Evolutionary conservation across 75 land plant genomes (phyloP).

Genomic region (Pinus taeda): DNA sequence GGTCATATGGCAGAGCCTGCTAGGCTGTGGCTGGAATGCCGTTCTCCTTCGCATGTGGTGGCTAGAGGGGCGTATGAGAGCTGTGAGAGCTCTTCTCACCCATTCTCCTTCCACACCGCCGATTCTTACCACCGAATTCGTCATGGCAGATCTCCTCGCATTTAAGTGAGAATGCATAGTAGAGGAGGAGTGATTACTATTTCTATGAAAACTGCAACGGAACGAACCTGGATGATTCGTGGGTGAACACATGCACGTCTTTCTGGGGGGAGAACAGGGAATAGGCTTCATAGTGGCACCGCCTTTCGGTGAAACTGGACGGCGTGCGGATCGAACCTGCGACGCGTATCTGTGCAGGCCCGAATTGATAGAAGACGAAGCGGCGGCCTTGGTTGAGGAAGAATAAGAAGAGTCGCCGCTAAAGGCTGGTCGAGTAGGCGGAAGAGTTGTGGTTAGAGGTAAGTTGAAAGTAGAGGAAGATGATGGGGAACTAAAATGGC

Average conservation of each 20-base stretch:
- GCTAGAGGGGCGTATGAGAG: slow-evolving; percentile 53
- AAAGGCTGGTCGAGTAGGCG: too few relatives aligned
- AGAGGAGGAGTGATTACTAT: neutral
- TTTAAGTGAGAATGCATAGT: slow-evolving; percentile 23
- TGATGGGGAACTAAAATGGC: neutral
- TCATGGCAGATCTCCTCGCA: slow-evolving; percentile 52
- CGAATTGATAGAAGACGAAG: slow-evolving; percentile 16
- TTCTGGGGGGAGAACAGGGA: neutral
- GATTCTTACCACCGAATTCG: slow-evolving; percentile 56
- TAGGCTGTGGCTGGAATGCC: slow-evolving; percentile 36
- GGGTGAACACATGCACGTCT: slow-evolving; percentile 54
- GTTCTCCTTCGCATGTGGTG: slow-evolving; percentile 43
- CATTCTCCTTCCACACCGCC: slow-evolving; percentile 49
- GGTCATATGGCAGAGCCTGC: slow-evolving; percentile 56
- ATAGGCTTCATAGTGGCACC: neutral
- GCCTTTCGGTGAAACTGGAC: neutral
- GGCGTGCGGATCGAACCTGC: slow-evolving; percentile 15
- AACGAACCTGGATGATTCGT: slow-evolving; percentile 58
- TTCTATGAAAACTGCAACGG: slow-evolving; percentile 43
- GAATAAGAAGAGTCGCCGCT: slow-evolving; percentile 7
- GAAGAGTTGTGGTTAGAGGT: too few relatives aligned
- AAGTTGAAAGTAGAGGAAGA: too few relatives aligned
- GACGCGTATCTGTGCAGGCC: slow-evolving; percentile 26
- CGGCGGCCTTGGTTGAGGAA: neutral
- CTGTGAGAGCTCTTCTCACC: slow-evolving; percentile 48